Base-by-base conservation (phyloP, 495 filamentous ascomycete species). In the Aspergillus sclerotioniger region DNA sequence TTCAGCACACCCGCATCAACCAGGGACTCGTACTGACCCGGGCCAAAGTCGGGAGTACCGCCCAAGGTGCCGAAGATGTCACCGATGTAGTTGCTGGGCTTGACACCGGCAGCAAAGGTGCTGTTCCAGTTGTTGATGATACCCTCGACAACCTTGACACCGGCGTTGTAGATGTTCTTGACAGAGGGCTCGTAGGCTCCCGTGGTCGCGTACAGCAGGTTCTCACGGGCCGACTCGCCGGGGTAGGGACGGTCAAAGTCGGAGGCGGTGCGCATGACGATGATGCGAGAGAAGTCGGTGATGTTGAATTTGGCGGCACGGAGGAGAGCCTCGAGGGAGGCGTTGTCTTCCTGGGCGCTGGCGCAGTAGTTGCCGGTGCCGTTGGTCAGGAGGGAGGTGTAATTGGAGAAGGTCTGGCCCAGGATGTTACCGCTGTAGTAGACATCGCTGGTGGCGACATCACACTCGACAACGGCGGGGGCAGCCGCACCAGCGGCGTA, bases 321-420 rank as follows among this genome's bases (percentile, higher is more conserved):
- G 25, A 90, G 64, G 28, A 92, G 70, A 25, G 82, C 86, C 63
- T 88, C 86, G 15, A 90, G 80, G 0, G 80, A 84, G 5, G 86
- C 88, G 62, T 87, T 90, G 65, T 92, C 89, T 66, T 91, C 89
- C 65, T 91, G 89, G 12, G 86, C 86, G 5, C 80, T 85, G 58
- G 82, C 79, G 74, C 87, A 91, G 71, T 91, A 91, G 3, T 76
- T 66, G 6, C 84, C 86, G 0, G 79, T 81, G 16, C 87, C 87
- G 62, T 89, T 89, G 0, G 89, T 91, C 68, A 83, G 79, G 13
- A 88, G 59, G 12, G 61, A 71, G 29, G 87, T 88, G 21, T 78
- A 85, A 59, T 88, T 88, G 57, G 81, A 82, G 61, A 90, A 90
- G 3, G 83, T 81, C 37, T 84, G 80, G 43, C 79, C 71, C 13